Evolutionary conservation across 306 rosid genomes (phyloP).

Genomic region (Neltuma alba): DNA sequence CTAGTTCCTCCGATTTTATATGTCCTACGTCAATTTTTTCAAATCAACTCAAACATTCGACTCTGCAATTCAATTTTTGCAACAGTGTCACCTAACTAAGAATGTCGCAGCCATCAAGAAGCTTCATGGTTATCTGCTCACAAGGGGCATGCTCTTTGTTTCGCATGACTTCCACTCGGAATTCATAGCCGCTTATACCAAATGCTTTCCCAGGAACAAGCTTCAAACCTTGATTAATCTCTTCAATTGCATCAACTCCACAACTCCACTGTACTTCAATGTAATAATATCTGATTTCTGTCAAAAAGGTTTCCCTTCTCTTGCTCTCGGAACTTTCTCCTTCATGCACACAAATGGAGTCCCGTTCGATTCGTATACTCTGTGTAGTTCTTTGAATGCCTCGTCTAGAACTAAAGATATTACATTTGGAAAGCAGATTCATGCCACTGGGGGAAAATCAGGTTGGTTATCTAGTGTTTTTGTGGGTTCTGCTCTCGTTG

Average conservation of each 20-base stretch:
- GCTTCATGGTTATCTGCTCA: conserved; percentile 62
- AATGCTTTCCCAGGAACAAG: conserved; percentile 34
- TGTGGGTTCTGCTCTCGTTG: conserved; percentile 76
- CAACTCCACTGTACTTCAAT: conserved; percentile 55
- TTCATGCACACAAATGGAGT: conserved; percentile 64
- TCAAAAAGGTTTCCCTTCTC: conserved; percentile 52
- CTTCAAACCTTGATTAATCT: conserved; percentile 37
- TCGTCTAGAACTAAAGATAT: conserved; percentile 46
- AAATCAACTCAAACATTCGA: conserved; percentile 4
- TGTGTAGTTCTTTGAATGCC: conserved; percentile 68
- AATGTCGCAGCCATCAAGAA: conserved; percentile 51
- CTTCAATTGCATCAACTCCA: conserved; percentile 62
- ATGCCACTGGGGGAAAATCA: conserved; percentile 54
- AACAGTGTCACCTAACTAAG: conserved; percentile 38
- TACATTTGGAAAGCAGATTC: conserved; percentile 56
- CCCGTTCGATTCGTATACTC: conserved; percentile 65
- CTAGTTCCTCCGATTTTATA: conserved; percentile 25
- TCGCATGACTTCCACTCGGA: conserved; percentile 48
- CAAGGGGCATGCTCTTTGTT: conserved; percentile 47
- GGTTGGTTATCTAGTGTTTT: conserved; percentile 74
- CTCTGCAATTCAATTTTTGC: conserved; percentile 44
- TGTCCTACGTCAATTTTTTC: conserved; percentile 33
- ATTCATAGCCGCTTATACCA: conserved; percentile 50
- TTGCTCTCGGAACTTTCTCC: conserved; percentile 55
- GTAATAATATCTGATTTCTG: conserved; percentile 49